Evolutionary conservation across 2,329 filamentous ascomycete species (phyloP).

Genomic region (Xylariales sp.): DNA sequence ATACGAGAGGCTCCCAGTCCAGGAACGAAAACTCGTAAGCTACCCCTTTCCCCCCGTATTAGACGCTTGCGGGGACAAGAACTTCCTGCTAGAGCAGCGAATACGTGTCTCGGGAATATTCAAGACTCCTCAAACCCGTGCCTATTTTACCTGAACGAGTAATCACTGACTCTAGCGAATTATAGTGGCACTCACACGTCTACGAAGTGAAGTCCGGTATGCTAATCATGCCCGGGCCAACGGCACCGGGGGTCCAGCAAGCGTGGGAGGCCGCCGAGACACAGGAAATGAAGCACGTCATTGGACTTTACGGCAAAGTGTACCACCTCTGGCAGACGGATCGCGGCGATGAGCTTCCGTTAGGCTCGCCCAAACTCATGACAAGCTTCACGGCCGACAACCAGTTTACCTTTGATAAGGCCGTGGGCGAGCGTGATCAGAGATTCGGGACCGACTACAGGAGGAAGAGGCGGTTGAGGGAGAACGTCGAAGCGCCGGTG

Average conservation of each 20-base stretch:
- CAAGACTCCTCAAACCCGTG: too few relatives aligned
- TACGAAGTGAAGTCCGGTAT: constrained; percentile 83
- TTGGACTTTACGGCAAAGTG: constrained; percentile 82
- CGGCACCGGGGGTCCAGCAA: constrained; percentile 61
- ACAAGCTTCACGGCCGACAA: constrained; percentile 62
- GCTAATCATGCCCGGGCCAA: constrained; percentile 78
- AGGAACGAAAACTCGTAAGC: constrained; percentile 71
- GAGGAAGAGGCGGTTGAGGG: constrained; percentile 58
- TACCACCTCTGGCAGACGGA: constrained; percentile 92
- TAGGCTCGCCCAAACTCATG: constrained; percentile 66
- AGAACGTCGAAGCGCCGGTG: constrained; percentile 54
- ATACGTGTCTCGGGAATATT: too few relatives aligned
- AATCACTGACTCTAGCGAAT: too few relatives aligned
- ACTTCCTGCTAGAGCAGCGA: too few relatives aligned
- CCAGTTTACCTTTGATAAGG: constrained; percentile 60
- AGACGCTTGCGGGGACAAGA: too few relatives aligned
- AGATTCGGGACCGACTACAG: constrained; percentile 59
- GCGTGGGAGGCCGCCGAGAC: constrained; percentile 83
- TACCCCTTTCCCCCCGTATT: too few relatives aligned
- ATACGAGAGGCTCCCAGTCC: constrained; percentile 71
- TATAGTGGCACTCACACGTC: constrained; percentile 76
- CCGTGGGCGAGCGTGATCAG: constrained; percentile 58
- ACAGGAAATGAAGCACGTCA: constrained; percentile 81
- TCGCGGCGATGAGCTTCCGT: constrained; percentile 69
- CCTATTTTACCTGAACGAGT: too few relatives aligned